Evolutionary conservation across 2,329 filamentous ascomycete species (phyloP), one percentile per base, ranked within the genome.

Genomic region (Thelonectria olida): DNA sequence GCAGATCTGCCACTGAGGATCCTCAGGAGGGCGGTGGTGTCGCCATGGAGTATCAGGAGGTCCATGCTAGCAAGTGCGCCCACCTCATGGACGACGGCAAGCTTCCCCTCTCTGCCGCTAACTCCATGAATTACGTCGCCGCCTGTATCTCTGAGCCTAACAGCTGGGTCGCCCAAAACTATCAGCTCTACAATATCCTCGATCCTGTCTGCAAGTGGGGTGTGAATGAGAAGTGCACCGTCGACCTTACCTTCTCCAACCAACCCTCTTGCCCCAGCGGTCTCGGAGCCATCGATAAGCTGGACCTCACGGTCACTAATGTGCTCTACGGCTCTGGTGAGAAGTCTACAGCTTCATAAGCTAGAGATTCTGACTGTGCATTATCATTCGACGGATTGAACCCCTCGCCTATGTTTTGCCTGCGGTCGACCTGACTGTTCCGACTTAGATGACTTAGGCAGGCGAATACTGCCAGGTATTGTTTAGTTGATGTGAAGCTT

Each of bases 71-170:
- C 50, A 77, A 83, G 56, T 89, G 86, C 74, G 72, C 74, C 42
- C 71, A 79, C 69, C 78, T 88, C 55, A 77, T 89, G 62, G 70
- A 81, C 52, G 79, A 76, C 50, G 73, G 76, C 74, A 84, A 83
- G 76, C 76, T 88, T 36, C 82, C 85, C 7, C 80, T 88, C 49
- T 80, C 79, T 52, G 85, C 84, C 2, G 72, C 83, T 69, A 87
- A 87, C 80, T 83, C 81, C 76, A 86, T 88, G 79, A 82, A 84
- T 75, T 86, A 79, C 64, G 70, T 86, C 7, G 72, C 79, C 52
- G 76, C 75, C 61, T 86, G 85, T 72, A 74, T 85, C 12, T 72
- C 71, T 13, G 67, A 80, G 64, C 69, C 75, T 31, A 73, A 76
- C 68, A 84, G 77, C 75, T 87, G 81, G 80, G 81, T 85, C 44